These are phyloP conservation scores for Colletotrichum coccodes DNA, from an alignment of 2,329 filamentous ascomycete species.

Conservation along the genomic window DNA sequence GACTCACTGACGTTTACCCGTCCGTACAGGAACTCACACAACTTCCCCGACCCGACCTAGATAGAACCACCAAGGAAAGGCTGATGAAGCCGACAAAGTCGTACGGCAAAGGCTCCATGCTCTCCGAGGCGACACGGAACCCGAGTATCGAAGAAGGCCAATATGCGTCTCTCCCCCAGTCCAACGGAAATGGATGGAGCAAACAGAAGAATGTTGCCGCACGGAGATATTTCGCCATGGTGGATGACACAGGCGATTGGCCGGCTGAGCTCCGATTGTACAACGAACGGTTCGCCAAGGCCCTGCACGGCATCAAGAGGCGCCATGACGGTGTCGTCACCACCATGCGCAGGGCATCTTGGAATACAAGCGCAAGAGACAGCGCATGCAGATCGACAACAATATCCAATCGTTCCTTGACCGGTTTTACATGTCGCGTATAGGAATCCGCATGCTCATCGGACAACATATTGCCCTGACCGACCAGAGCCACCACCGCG, in stretches of 20 bases:
- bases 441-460: slow-evolving; percentile 98
- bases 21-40: slow-evolving; percentile 84
- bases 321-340: slow-evolving; percentile 97
- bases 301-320: slow-evolving; percentile 92
- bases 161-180: slow-evolving; percentile 66
- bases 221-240: slow-evolving; percentile 88
- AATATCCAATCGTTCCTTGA: slow-evolving; percentile 98
- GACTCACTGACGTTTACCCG: slow-evolving; percentile 26
- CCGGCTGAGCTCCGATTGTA: slow-evolving; percentile 94
- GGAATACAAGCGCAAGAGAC: slow-evolving; percentile 95
- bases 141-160: slow-evolving; percentile 89
- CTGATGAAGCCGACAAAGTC: slow-evolving; percentile 75
- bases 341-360: slow-evolving; percentile 96
- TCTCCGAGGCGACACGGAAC: slow-evolving; percentile 88
- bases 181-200: slow-evolving; percentile 56
- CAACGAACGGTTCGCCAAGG: slow-evolving; percentile 90
- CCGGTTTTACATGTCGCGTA: slow-evolving; percentile 99
- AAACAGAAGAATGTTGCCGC: slow-evolving; percentile 61
- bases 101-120: slow-evolving; percentile 68
- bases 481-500: slow-evolving; percentile 88
- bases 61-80: slow-evolving; percentile 79
- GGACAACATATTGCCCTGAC: slow-evolving; percentile 98
- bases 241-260: slow-evolving; percentile 90
- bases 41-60: slow-evolving; percentile 80
- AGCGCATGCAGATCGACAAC: slow-evolving; percentile 98